Conservation (phyloP, 345 rosid species). For the Sisymbrium altissimum region DNA sequence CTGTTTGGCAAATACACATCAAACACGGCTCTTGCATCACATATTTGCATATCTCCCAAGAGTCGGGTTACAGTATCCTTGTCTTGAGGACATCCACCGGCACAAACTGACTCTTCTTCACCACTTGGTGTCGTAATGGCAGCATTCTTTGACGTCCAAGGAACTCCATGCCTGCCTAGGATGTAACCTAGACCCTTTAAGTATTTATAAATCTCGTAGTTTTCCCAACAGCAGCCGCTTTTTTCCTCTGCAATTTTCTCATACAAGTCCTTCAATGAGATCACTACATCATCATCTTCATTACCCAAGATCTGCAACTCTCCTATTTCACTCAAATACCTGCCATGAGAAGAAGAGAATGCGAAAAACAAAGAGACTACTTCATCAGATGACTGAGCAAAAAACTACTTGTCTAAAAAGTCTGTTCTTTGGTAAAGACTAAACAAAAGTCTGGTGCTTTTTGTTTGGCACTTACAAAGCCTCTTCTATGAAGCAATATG, state of each 20-base stretch:
- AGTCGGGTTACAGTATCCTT: constrained; percentile 22
- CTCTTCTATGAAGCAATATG: constrained; percentile 67
- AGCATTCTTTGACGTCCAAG: constrained; percentile 59
- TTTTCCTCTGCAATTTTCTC: constrained; percentile 47
- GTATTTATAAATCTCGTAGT: constrained; percentile 61
- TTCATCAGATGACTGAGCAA: no score
- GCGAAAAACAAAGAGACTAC: neutral
- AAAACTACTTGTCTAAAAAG: neutral
- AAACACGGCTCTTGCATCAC: constrained; percentile 44
- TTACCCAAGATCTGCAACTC: constrained; percentile 52
- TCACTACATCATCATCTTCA: constrained; percentile 30
- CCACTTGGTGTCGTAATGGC: neutral
- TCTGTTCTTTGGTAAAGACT: neutral
- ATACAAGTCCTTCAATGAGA: constrained; percentile 53
- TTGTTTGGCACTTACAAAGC: constrained; percentile 54
- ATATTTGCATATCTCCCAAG: constrained; percentile 45
- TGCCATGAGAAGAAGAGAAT: neutral
- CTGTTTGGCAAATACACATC: constrained; percentile 80
- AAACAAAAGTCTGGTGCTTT: no score
- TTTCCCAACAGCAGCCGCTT: constrained; percentile 61
- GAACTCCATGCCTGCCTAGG: constrained; percentile 57
- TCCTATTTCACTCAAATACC: constrained; percentile 81
- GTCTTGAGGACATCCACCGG: neutral
- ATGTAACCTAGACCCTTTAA: constrained; percentile 77
- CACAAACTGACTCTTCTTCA: neutral